Conservation (phyloP, 192 early-diverging fungal genomes). For the Piromyces finnis region DNA sequence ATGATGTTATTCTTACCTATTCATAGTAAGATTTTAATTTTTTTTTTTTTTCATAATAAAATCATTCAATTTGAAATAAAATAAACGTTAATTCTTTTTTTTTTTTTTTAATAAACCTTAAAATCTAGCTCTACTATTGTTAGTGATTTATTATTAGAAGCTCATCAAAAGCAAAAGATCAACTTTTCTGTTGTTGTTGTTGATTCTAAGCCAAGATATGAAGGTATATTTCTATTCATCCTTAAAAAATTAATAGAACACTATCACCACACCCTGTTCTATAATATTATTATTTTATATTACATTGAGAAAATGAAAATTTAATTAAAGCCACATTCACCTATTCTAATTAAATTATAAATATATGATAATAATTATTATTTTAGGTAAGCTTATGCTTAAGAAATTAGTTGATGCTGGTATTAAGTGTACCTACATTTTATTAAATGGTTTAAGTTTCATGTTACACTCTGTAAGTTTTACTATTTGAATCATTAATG, state of each 20-base stretch:
- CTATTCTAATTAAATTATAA: too few species aligned
- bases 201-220: slow-evolving; percentile 72
- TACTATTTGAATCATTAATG: too few species aligned
- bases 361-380: background rate
- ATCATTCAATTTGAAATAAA: background rate
- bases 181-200: slow-evolving; percentile 83
- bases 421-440: slow-evolving; percentile 54
- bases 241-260: too few species aligned
- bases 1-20: slow-evolving; percentile 82
- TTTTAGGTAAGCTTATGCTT: slow-evolving; percentile 42
- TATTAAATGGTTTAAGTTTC: slow-evolving; percentile 46
- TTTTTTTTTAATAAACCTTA: background rate
- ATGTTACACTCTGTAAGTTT: slow-evolving; percentile 46
- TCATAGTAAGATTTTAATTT: slow-evolving; percentile 15
- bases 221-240: slow-evolving; percentile 57
- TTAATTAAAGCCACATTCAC: too few species aligned
- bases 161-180: slow-evolving; percentile 41
- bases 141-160: slow-evolving; percentile 50
- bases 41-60: background rate
- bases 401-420: slow-evolving; percentile 33
- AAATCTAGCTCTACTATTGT: slow-evolving; percentile 93
- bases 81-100: background rate
- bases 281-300: too few species aligned
- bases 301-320: background rate
- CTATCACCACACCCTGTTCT: too few species aligned